Evolutionary conservation across 805 yeast species (phyloP).

Genomic region (Grigorovia transvaalensis): DNA sequence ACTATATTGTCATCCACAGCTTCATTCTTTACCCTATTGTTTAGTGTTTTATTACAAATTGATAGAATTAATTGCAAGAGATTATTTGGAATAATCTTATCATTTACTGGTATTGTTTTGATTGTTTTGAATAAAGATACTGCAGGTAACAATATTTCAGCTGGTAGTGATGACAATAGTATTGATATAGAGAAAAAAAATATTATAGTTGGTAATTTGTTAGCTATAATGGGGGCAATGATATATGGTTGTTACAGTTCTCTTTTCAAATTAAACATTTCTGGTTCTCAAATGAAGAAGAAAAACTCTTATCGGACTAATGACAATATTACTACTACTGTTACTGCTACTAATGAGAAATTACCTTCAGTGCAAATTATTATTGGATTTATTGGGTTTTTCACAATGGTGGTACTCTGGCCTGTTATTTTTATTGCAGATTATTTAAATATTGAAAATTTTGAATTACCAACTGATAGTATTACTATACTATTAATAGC

Average conservation of each 20-base stretch:
- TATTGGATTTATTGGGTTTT: constrained; percentile 82
- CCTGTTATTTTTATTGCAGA: constrained; percentile 61
- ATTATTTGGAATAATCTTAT: constrained; percentile 51
- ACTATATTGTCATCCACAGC: constrained; percentile 87
- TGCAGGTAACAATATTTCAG: not conserved
- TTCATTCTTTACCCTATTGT: constrained; percentile 74
- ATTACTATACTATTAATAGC: constrained; percentile 38
- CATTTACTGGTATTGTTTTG: constrained; percentile 64
- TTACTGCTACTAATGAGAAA: constrained; percentile 40
- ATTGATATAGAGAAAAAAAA: constrained; percentile 13
- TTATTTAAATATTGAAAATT: constrained; percentile 47
- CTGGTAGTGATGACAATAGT: not conserved
- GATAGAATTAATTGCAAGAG: constrained; percentile 58
- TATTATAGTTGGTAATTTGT: constrained; percentile 52
- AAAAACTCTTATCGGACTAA: not conserved
- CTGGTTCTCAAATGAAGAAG: not conserved
- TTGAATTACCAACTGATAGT: constrained; percentile 49
- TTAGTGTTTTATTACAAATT: constrained; percentile 58
- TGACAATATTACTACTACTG: constrained; percentile 14
- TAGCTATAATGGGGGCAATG: constrained; percentile 73
- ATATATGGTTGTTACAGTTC: constrained; percentile 87
- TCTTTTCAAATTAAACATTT: constrained; percentile 54
- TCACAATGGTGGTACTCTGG: constrained; percentile 63
- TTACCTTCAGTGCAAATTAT: constrained; percentile 50
- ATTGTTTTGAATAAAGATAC: constrained; percentile 40